Evolutionary conservation across 2,329 filamentous ascomycete species (phyloP), one percentile per base, ranked within the genome.

Genomic region (Colletotrichum sp.): DNA sequence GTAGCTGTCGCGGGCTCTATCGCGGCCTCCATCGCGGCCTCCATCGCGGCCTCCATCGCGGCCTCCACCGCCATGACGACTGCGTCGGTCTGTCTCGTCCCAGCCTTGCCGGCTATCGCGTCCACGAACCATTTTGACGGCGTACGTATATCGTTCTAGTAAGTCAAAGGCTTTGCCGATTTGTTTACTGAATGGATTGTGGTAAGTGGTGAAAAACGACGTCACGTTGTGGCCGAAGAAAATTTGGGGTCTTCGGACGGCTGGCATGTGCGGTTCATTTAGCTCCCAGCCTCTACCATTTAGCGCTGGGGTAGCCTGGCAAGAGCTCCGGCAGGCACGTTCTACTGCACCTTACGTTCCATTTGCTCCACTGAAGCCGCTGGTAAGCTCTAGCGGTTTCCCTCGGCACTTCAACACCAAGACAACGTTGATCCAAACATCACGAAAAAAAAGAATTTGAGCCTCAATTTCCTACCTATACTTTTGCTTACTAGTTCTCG

Each of bases 31-130:
- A 60, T 82, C 80, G 21, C 81, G 79, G 65, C 82, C 82, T 15
- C 79, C 80, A 67, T 82, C 80, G 21, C 81, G 79, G 65, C 82
- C 82, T 15, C 79, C 80, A 67, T 82, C 80, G 21, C 81, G 79
- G 65, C 82, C 82, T 15, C 79, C 80, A 67, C 82, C 81, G 34
- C 83, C 81, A 55, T 80, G 79, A 59, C 76, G 67, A 34, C 69
- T 82, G 69, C 83, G 84, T 21, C 86, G 84, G 71, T 88, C 86
- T 13, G 87, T 84, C 57, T 90, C 88, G 77, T 94, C 92, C 90
- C 91, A 92, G 88, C 91, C 92, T 68, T 90, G 87, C 67, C 89
- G 89, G 82, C 89, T 91, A 79, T 93, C 92, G 28, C 65, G 71
- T 71, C 66, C 69, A 55, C 75, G 72, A 34, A 66, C 74, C 73